Evolutionary conservation across 768 basidiomycete genomes (phyloP).

Genomic region (Gymnopilus junonius): DNA sequence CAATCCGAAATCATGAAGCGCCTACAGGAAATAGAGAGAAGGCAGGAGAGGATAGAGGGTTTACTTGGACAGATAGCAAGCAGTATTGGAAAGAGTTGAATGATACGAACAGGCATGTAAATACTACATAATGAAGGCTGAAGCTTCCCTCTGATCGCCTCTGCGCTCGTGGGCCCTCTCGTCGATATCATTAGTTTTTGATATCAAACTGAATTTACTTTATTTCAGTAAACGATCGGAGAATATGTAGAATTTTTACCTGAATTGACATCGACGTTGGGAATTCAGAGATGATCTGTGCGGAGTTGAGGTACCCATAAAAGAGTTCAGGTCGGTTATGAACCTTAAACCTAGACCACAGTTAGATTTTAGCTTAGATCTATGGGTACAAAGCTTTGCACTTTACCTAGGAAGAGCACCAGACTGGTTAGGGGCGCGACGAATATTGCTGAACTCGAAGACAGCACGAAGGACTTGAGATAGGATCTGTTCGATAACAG

Average conservation of each 20-base stretch:
- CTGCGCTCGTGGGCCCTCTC: neutral
- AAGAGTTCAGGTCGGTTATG: slow-evolving; percentile 49
- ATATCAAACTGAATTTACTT: slow-evolving; percentile 1
- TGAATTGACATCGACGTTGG: slow-evolving; percentile 67
- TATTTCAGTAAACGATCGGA: neutral
- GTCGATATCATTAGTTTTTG: neutral
- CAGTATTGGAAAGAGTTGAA: slow-evolving; percentile 22
- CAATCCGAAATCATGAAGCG: slow-evolving; percentile 17
- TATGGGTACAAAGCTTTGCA: neutral
- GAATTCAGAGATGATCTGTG: slow-evolving; percentile 63
- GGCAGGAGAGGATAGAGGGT: slow-evolving; percentile 51
- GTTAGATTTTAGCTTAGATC: neutral
- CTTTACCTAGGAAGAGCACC: slow-evolving; percentile 61
- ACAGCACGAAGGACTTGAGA: slow-evolving; percentile 67
- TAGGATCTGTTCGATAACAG: slow-evolving; percentile 44
- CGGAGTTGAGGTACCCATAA: slow-evolving; percentile 58
- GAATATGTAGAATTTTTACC: slow-evolving; percentile 33
- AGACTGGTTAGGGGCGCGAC: slow-evolving; percentile 70
- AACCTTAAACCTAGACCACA: slow-evolving; percentile 50
- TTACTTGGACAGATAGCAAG: slow-evolving; percentile 43
- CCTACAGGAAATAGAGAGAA: slow-evolving; percentile 31
- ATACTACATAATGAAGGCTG: neutral
- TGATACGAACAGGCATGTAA: neutral
- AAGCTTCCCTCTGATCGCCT: neutral
- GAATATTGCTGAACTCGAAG: slow-evolving; percentile 58